Evolutionary conservation across 495 filamentous ascomycete species (phyloP).

Genomic region (Hypoxylon cercidicola): DNA sequence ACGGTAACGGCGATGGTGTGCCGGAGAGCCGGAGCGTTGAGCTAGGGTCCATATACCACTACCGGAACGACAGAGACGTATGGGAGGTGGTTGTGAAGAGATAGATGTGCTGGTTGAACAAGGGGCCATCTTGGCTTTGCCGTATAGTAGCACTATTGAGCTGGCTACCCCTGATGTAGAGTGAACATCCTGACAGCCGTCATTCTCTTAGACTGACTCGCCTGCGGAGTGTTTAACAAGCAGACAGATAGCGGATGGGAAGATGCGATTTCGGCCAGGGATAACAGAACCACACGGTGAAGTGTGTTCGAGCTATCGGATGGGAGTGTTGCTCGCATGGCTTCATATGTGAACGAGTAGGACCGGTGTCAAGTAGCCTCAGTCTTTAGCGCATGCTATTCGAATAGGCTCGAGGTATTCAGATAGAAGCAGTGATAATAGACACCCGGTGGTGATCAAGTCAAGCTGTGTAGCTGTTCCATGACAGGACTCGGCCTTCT

Average conservation of each 20-base stretch:
- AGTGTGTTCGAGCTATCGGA: not conserved
- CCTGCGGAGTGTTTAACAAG: not conserved
- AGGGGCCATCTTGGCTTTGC: conserved; percentile 11
- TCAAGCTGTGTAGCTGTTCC: no score
- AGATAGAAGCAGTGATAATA: no score
- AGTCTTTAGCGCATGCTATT: no score
- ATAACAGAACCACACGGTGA: not conserved
- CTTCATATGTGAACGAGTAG: not conserved
- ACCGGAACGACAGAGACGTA: no score
- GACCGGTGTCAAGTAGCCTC: not conserved
- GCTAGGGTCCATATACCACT: no score
- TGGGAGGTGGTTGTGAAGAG: no score
- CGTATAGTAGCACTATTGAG: not conserved
- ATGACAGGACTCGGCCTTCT: no score
- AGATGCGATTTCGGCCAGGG: not conserved
- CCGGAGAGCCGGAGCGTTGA: no score
- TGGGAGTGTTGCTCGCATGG: not conserved
- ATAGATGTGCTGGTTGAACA: not conserved
- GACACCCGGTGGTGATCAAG: no score
- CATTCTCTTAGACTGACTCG: not conserved
- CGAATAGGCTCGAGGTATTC: no score
- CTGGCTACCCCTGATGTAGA: not conserved
- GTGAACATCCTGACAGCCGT: not conserved
- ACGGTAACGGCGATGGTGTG: no score
- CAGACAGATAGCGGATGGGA: not conserved